Conservation (phyloP, 2,329 filamentous ascomycete genomes). For the Capronia americana region DNA sequence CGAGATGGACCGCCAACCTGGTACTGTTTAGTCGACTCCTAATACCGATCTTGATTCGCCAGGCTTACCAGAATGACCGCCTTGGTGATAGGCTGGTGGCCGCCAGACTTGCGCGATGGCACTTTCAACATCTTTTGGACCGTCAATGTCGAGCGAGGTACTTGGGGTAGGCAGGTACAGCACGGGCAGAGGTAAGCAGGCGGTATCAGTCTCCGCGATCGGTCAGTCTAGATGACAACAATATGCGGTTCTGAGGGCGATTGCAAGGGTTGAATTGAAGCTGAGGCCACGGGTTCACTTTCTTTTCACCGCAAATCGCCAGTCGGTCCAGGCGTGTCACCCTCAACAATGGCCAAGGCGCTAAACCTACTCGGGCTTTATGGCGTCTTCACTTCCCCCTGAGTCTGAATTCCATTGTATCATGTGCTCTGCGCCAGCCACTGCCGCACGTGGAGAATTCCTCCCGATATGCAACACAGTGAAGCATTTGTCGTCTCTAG, state of each 20-base stretch:
- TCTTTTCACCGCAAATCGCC: constrained; percentile 20
- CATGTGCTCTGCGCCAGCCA: constrained; percentile 22
- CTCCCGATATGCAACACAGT: not conserved
- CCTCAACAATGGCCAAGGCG: constrained; percentile 14
- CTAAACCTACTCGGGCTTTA: constrained; percentile 9
- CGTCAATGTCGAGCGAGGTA: not conserved
- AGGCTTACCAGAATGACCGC: constrained; percentile 85
- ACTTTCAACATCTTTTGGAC: constrained; percentile 52
- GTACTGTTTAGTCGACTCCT: constrained; percentile 42
- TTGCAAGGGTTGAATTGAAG: constrained; percentile 2
- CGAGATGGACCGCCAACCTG: constrained; percentile 94
- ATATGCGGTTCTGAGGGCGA: constrained; percentile 1
- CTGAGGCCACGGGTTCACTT: constrained; percentile 29
- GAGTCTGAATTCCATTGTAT: not conserved
- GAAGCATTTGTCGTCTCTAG: not conserved
- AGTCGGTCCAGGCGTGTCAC: not conserved
- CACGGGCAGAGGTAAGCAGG: not conserved
- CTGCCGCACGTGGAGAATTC: constrained; percentile 15
- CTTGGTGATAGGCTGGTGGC: constrained; percentile 73
- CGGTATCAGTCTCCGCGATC: not conserved
- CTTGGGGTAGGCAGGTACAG: not conserved
- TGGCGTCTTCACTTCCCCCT: not conserved
- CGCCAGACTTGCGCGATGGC: constrained; percentile 51
- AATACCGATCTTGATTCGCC: constrained; percentile 23
- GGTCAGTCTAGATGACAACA: not conserved